Evolutionary conservation across 2,329 filamentous ascomycete species (phyloP).

Genomic region (Pseudopithomyces chartarum): DNA sequence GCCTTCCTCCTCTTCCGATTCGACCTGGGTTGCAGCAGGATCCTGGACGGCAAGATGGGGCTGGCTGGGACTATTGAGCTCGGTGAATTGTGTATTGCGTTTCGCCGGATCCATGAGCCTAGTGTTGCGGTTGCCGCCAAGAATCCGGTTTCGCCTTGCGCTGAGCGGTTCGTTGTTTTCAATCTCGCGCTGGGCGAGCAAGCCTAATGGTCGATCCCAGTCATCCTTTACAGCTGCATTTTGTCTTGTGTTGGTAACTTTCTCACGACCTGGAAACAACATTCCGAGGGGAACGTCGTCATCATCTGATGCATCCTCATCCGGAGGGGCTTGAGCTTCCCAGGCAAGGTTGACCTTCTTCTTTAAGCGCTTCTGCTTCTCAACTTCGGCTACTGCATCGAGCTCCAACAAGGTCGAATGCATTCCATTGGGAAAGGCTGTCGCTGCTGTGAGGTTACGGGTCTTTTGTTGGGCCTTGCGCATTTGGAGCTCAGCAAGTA

Average conservation of each 20-base stretch:
- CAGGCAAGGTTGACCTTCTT: constrained; percentile 87
- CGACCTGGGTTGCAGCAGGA: constrained; percentile 32
- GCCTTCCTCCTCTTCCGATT: constrained; percentile 53
- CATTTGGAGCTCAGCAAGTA: constrained; percentile 88
- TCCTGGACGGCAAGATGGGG: constrained; percentile 31
- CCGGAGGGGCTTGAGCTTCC: constrained; percentile 67
- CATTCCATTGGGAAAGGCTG: constrained; percentile 74
- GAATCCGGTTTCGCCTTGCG: constrained; percentile 73
- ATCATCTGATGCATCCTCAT: constrained; percentile 54
- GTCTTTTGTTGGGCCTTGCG: constrained; percentile 87
- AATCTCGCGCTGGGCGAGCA: constrained; percentile 80
- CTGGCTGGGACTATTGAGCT: constrained; percentile 25
- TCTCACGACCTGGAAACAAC: constrained; percentile 68
- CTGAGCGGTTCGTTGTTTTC: constrained; percentile 94
- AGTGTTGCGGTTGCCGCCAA: constrained; percentile 57
- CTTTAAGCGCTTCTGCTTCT: constrained; percentile 73
- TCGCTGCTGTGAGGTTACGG: constrained; percentile 72
- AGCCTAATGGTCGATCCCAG: constrained; percentile 69
- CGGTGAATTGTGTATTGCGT: constrained; percentile 21
- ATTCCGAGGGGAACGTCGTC: constrained; percentile 90
- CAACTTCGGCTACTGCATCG: constrained; percentile 85
- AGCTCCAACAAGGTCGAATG: constrained; percentile 88
- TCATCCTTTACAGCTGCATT: constrained; percentile 46
- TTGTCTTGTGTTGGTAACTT: constrained; percentile 53
- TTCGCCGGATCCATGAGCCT: constrained; percentile 27